Conservation (phyloP, 768 basidiomycete species). For the Calocybe indica region DNA sequence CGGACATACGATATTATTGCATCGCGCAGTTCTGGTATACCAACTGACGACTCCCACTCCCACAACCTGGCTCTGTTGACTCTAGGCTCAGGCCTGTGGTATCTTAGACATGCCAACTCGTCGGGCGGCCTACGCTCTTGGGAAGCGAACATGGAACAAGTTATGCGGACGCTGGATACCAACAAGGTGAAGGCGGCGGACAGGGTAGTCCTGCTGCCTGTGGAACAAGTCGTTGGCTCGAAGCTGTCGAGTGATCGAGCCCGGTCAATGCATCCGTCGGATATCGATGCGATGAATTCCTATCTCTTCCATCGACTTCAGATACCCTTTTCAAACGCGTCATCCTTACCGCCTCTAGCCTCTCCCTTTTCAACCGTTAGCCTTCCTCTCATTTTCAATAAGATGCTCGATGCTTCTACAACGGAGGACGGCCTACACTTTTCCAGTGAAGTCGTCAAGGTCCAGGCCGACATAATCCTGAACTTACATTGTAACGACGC, state of each 20-base stretch:
- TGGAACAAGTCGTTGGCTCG: conserved; percentile 61
- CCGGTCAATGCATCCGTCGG: conserved; percentile 63
- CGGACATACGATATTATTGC: conserved; percentile 40
- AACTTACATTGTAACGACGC: conserved; percentile 78
- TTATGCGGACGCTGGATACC: conserved; percentile 45
- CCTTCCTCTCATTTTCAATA: conserved; percentile 76
- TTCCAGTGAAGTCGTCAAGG: conserved; percentile 48
- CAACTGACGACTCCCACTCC: not conserved
- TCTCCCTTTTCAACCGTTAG: conserved; percentile 33
- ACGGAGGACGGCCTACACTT: conserved; percentile 88
- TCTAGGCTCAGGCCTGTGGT: conserved; percentile 86
- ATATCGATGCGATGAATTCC: conserved; percentile 90
- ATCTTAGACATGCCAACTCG: conserved; percentile 64
- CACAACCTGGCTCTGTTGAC: conserved; percentile 54
- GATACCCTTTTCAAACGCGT: conserved; percentile 21
- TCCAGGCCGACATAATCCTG: conserved; percentile 73
- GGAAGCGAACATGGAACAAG: conserved; percentile 66
- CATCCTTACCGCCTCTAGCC: conserved; percentile 20
- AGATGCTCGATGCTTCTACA: conserved; percentile 64
- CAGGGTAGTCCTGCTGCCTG: conserved; percentile 69
- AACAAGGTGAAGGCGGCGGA: conserved; percentile 50
- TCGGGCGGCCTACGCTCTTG: conserved; percentile 77
- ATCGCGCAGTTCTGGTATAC: not conserved
- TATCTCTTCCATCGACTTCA: conserved; percentile 66
- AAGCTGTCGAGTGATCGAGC: conserved; percentile 63